phyloP scores from a whole-genome alignment of 2,329 filamentous ascomycete species.

The Diaporthe aspalathi region DNA sequence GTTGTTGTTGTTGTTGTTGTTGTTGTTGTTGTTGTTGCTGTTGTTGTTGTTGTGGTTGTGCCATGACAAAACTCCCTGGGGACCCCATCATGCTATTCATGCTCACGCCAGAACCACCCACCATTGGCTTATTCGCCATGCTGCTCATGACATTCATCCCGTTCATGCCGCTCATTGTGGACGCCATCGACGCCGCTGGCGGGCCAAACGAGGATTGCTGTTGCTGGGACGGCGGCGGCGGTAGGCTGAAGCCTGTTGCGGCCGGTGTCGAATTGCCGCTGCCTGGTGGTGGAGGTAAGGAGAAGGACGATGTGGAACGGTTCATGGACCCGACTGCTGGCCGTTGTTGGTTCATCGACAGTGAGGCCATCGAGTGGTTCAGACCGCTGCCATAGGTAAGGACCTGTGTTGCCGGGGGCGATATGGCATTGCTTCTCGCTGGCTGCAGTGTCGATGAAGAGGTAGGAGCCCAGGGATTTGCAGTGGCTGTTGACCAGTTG shows the following conservation, averaged over 20 bases:
- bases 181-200: constrained; percentile 41
- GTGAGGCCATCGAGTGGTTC: constrained; percentile 57
- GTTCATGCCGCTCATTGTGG: constrained; percentile 40
- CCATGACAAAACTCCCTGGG: constrained; percentile 45
- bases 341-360: constrained; percentile 57
- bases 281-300: constrained; percentile 66
- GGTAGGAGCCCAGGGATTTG: constrained; percentile 62
- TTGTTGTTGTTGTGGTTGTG: constrained; percentile 36
- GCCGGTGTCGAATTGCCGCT: constrained; percentile 45
- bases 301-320: constrained; percentile 60
- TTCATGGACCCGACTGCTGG: constrained; percentile 50
- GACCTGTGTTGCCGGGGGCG: constrained; percentile 48
- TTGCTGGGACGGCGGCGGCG: constrained; percentile 38
- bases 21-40: constrained; percentile 46
- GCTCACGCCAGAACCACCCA: constrained; percentile 37
- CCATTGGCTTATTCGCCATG: constrained; percentile 42
- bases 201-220: constrained; percentile 39
- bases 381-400: constrained; percentile 52
- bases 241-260: constrained; percentile 57
- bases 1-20: constrained; percentile 39
- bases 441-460: constrained; percentile 48
- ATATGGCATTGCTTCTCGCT: constrained; percentile 41
- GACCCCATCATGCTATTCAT: constrained; percentile 39
- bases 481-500: constrained; percentile 61
- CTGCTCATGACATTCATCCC: constrained; percentile 43